phyloP scores from a whole-genome alignment of 257 asterid genomes.

The Apocynum venetum region DNA sequence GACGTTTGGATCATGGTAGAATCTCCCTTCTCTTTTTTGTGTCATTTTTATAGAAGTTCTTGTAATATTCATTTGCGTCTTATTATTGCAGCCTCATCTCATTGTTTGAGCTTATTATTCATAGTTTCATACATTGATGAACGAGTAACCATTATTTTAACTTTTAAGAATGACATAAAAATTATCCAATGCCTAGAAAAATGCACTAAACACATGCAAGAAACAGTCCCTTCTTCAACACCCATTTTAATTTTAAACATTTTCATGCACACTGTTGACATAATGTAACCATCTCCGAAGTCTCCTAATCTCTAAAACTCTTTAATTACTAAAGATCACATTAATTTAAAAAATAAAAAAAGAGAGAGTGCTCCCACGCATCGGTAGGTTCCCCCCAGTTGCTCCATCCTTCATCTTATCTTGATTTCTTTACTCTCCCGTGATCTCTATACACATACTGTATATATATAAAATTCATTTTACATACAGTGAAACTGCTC shows the following conservation, averaged over 20 bases:
- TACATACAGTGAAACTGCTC: not conserved
- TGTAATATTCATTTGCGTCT: too few species aligned
- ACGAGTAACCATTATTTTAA: not conserved
- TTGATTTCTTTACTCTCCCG: not conserved
- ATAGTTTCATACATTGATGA: constrained; percentile 1
- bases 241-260: not conserved
- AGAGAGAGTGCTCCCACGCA: not conserved
- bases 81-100: too few species aligned
- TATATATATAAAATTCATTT: not conserved
- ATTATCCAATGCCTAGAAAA: constrained; percentile 6
- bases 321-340: too few species aligned
- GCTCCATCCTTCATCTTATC: constrained; percentile 7
- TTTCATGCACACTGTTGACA: constrained; percentile 3
- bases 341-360: not conserved
- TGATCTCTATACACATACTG: not conserved
- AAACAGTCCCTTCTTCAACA: constrained; percentile 4
- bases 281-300: not conserved
- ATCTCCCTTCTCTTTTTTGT: too few species aligned
- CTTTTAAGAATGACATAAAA: not conserved
- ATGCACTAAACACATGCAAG: constrained; percentile 18
- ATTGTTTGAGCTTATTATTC: not conserved
- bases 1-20: too few species aligned
- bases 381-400: not conserved
- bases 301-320: not conserved
- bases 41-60: too few species aligned